Evolutionary conservation across 2,329 filamentous ascomycete genomes (phyloP).

Genomic region (Ilyonectria mors-panacis): DNA sequence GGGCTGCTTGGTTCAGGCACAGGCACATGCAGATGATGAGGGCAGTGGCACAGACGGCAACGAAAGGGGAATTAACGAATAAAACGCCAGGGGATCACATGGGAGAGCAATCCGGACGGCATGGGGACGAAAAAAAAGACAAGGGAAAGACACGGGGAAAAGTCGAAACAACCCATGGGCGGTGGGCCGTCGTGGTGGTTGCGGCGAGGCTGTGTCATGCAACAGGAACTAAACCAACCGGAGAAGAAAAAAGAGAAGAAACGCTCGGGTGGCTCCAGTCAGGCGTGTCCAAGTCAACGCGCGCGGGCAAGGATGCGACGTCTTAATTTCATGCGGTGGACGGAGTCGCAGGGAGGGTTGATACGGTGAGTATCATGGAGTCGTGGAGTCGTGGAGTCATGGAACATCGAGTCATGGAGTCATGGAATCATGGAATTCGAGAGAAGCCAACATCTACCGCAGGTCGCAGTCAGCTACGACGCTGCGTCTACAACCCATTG

Average conservation of each 20-base stretch:
- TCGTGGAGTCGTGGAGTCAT: background rate
- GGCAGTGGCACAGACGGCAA: constrained; percentile 5
- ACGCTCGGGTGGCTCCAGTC: constrained; percentile 35
- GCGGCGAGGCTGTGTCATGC: constrained; percentile 19
- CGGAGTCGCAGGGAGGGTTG: background rate
- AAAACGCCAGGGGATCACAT: background rate
- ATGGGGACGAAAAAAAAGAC: constrained; percentile 14
- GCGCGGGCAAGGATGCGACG: constrained; percentile 20
- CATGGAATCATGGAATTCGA: background rate
- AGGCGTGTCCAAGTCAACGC: constrained; percentile 35
- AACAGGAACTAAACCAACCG: background rate
- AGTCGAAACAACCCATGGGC: background rate
- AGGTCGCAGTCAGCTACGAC: constrained; percentile 7
- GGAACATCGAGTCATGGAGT: background rate
- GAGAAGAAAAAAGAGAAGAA: background rate
- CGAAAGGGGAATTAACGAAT: background rate
- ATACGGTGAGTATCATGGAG: too few species aligned
- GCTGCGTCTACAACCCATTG: background rate
- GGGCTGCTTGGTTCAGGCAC: constrained; percentile 10
- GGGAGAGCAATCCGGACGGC: constrained; percentile 2
- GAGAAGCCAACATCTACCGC: constrained; percentile 4
- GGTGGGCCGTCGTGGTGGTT: constrained; percentile 1
- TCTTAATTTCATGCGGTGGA: constrained; percentile 28
- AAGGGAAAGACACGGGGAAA: background rate
- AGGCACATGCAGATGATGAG: constrained; percentile 7